Conservation (phyloP, 1,284 basidiomycete genomes). For the Trichosporon ovoides region DNA sequence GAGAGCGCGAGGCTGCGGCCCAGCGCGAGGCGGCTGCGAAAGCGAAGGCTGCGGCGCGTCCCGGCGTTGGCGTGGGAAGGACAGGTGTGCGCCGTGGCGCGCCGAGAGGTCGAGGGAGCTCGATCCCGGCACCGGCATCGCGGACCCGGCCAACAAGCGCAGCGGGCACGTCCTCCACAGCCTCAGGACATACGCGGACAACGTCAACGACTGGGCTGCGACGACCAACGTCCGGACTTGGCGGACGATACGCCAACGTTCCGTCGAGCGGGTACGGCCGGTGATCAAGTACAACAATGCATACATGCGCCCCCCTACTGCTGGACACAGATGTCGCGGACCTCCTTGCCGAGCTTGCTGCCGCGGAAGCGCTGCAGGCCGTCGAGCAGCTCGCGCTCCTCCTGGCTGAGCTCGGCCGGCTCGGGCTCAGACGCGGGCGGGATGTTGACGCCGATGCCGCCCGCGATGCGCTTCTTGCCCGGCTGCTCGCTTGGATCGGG, state of each 20-base stretch:
- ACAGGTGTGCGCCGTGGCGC: conserved; percentile 14
- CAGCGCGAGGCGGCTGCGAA: neutral
- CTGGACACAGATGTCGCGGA: conserved; percentile 38
- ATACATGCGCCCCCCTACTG: conserved; percentile 22
- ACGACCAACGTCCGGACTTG: neutral
- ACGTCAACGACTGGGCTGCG: neutral
- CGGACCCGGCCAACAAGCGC: conserved; percentile 10
- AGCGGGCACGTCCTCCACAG: neutral
- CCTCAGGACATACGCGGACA: conserved; percentile 15
- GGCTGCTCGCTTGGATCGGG: conserved; percentile 19
- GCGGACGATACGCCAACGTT: conserved; percentile 39
- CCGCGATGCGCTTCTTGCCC: neutral
- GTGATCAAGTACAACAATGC: neutral
- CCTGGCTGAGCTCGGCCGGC: neutral
- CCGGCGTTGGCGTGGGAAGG: neutral
- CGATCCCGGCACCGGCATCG: conserved; percentile 3
- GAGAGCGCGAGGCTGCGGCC: conserved; percentile 11
- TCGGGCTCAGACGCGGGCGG: neutral
- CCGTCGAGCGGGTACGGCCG: conserved; percentile 46
- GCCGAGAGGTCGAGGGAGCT: neutral
- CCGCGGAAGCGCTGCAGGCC: conserved; percentile 36
- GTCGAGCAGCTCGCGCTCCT: conserved; percentile 30
- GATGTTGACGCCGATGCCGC: conserved; percentile 18
- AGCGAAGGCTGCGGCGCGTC: conserved; percentile 8
- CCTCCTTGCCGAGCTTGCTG: conserved; percentile 34